phyloP scores from a whole-genome alignment of 1,284 basidiomycete species.

The Apiotrichum sp. region DNA sequence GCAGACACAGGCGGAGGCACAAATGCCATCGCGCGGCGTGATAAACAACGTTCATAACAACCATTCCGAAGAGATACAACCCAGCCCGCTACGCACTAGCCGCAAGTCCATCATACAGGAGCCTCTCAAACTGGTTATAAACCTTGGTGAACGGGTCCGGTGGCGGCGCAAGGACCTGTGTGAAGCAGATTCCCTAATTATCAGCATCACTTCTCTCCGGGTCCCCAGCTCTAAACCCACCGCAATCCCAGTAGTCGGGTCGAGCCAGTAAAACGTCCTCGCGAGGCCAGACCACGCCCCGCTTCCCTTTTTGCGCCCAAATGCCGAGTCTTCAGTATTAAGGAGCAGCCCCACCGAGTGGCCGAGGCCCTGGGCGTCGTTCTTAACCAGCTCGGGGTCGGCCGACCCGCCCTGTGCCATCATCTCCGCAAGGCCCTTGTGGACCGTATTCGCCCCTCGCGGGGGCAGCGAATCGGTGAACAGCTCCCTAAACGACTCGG shows the following conservation, averaged over 20 bases:
- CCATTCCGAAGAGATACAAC: background rate
- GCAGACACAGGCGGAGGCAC: no score
- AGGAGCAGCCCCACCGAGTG: slow-evolving; percentile 13
- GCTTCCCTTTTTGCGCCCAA: slow-evolving; percentile 21
- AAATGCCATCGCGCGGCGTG: no score
- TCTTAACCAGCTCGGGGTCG: slow-evolving; percentile 12
- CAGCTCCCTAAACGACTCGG: slow-evolving; percentile 18
- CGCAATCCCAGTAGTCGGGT: slow-evolving; percentile 19
- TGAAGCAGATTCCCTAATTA: slow-evolving; percentile 20
- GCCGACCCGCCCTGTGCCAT: background rate
- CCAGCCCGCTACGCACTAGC: background rate
- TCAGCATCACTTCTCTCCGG: no score
- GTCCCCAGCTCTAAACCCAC: slow-evolving; percentile 7
- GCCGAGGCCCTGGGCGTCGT: slow-evolving; percentile 10
- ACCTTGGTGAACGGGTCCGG: slow-evolving; percentile 21
- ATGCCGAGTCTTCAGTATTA: slow-evolving; percentile 1
- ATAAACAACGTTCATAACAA: no score
- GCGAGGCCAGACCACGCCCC: slow-evolving; percentile 25
- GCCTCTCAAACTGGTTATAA: slow-evolving; percentile 30
- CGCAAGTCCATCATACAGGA: slow-evolving; percentile 28
- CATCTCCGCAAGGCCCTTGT: slow-evolving; percentile 13
- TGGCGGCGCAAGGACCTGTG: slow-evolving; percentile 20
- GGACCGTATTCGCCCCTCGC: background rate
- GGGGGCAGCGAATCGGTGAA: slow-evolving; percentile 21
- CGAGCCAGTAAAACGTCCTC: slow-evolving; percentile 24